Conservation (phyloP, 2,329 filamentous ascomycete genomes). For the Fusarium sambucinum region DNA sequence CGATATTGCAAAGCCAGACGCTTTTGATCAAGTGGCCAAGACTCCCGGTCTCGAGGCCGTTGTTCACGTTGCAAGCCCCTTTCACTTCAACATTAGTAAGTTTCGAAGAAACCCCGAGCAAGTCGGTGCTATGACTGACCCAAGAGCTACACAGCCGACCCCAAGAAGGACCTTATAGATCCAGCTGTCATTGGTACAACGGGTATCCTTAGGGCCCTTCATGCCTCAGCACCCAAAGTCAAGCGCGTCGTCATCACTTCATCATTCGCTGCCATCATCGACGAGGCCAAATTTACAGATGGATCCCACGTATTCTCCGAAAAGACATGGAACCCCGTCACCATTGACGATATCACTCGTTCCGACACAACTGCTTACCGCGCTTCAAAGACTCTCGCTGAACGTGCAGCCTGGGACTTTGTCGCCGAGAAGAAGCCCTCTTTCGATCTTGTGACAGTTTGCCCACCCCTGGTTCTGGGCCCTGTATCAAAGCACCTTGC, state of each 20-base stretch:
- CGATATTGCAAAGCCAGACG: constrained; percentile 78
- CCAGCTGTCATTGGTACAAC: constrained; percentile 71
- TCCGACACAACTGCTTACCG: constrained; percentile 62
- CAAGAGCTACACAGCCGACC: constrained; percentile 53
- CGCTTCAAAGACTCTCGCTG: constrained; percentile 67
- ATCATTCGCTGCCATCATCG: constrained; percentile 66
- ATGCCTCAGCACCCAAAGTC: constrained; percentile 68
- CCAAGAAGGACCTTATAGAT: constrained; percentile 66
- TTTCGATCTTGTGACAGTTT: constrained; percentile 66
- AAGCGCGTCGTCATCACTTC: constrained; percentile 76
- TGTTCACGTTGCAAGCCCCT: constrained; percentile 71
- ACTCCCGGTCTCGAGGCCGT: constrained; percentile 66
- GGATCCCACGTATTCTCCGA: constrained; percentile 59
- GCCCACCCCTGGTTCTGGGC: constrained; percentile 67
- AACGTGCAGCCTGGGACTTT: constrained; percentile 67
- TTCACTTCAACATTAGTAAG: constrained; percentile 65
- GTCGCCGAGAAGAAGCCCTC: constrained; percentile 56
- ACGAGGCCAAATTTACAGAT: constrained; percentile 54
- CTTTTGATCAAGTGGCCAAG: constrained; percentile 75
- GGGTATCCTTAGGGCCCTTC: constrained; percentile 78
- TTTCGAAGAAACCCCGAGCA: not conserved
- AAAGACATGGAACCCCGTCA: constrained; percentile 66
- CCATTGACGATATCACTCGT: constrained; percentile 58
- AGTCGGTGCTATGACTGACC: not conserved
- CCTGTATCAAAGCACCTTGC: constrained; percentile 63